These are phyloP conservation scores for Candida xyloterini DNA, from an alignment of 805 yeast genomes.

Conservation along the genomic window DNA sequence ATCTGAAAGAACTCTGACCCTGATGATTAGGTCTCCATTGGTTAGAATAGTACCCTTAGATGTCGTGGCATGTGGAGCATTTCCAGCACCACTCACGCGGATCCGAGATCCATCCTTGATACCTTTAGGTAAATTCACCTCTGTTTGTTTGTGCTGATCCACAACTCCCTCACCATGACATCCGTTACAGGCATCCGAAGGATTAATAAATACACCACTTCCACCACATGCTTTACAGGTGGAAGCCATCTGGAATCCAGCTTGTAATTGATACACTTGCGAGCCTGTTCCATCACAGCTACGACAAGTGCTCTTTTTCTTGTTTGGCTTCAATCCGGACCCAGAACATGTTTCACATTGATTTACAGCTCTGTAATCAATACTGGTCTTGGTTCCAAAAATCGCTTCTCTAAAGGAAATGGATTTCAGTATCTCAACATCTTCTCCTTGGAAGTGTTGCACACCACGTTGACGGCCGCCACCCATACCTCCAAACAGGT, in stretches of 20 bases:
- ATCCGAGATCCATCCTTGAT: conserved; percentile 81
- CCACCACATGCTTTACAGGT: conserved; percentile 90
- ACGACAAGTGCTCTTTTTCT: conserved; percentile 72
- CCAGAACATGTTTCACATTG: conserved; percentile 81
- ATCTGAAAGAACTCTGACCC: conserved; percentile 77
- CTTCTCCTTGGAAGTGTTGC: conserved; percentile 84
- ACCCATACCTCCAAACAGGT: conserved; percentile 53
- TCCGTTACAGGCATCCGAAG: conserved; percentile 64
- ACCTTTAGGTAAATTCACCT: conserved; percentile 85
- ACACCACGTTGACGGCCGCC: conserved; percentile 41
- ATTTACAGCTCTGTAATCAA: conserved; percentile 71
- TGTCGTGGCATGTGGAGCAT: conserved; percentile 74
- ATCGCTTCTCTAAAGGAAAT: conserved; percentile 84
- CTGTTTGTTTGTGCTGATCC: conserved; percentile 63
- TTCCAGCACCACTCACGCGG: conserved; percentile 86
- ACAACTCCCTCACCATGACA: conserved; percentile 92
- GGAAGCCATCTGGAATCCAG: conserved; percentile 96
- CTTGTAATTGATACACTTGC: conserved; percentile 76
- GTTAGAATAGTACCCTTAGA: conserved; percentile 64
- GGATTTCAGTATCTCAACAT: conserved; percentile 73
- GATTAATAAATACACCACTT: conserved; percentile 72
- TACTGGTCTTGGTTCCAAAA: conserved; percentile 65
- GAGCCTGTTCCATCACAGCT: conserved; percentile 94
- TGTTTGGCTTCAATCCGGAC: conserved; percentile 76
- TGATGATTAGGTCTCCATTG: conserved; percentile 85